phyloP scores from a whole-genome alignment of 1,139 yeast genomes.

The Hemisphaericaspora subhashii region DNA sequence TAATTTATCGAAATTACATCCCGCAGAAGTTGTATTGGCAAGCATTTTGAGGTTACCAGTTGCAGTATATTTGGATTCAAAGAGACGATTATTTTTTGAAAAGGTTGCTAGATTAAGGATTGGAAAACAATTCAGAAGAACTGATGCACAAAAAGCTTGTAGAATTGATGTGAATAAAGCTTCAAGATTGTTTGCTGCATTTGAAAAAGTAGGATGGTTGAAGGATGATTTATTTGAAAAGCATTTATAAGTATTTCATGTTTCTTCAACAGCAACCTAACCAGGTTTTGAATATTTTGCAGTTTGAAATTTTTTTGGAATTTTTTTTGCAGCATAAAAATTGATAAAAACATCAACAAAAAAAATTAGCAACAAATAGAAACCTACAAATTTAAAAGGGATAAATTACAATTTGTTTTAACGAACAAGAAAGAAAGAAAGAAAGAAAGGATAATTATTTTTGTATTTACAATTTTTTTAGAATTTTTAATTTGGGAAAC shows the following conservation, averaged over 20 bases:
- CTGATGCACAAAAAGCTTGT: conserved; percentile 97
- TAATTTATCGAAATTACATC: conserved; percentile 68
- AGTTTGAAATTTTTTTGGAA: too few relatives aligned
- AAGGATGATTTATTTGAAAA: conserved; percentile 70
- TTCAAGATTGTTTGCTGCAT: conserved; percentile 86
- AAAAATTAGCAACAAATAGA: neutral
- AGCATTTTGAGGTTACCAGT: conserved; percentile 87
- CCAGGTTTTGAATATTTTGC: too few relatives aligned
- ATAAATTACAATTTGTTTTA: neutral
- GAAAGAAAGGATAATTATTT: neutral
- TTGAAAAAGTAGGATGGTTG: conserved; percentile 95
- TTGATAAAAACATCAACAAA: too few relatives aligned
- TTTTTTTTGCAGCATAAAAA: too few relatives aligned
- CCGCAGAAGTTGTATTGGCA: conserved; percentile 88
- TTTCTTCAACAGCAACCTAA: too few relatives aligned
- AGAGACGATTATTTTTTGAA: conserved; percentile 84
- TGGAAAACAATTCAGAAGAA: conserved; percentile 87
- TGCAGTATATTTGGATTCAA: conserved; percentile 85
- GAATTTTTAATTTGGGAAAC: neutral
- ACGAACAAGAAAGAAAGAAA: too few relatives aligned
- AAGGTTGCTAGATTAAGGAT: conserved; percentile 75
- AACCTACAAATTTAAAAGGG: neutral
- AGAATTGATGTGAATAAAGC: conserved; percentile 97
- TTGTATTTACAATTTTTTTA: neutral
- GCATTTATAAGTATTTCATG: conserved; percentile 23